These are phyloP conservation scores for Camelina neglecta DNA, from an alignment of 345 rosid species.

Conservation along the genomic window DNA sequence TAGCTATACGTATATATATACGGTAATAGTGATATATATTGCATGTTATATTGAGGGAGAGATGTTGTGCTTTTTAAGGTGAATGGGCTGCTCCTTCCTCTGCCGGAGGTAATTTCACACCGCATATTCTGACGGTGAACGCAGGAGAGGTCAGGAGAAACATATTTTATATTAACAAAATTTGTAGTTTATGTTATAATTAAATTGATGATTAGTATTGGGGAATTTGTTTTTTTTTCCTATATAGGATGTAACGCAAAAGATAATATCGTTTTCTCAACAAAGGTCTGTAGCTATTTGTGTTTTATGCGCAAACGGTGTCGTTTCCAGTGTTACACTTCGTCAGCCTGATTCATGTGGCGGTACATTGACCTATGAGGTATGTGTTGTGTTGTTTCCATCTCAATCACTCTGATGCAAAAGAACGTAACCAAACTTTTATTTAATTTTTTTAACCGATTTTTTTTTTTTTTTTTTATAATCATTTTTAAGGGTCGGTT, in stretches of 20 bases:
- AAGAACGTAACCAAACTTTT: not conserved
- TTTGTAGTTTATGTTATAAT: not conserved
- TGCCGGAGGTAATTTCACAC: slow-evolving; percentile 83
- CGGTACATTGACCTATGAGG: slow-evolving; percentile 98
- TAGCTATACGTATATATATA: not conserved
- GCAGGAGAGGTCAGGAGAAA: slow-evolving; percentile 73
- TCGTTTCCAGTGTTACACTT: slow-evolving; percentile 88
- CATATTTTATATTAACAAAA: not conserved
- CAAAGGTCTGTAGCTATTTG: slow-evolving; percentile 89
- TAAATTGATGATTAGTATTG: slow-evolving; percentile 21
- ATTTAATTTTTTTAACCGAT: too few relatives aligned
- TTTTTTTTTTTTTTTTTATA: too few relatives aligned
- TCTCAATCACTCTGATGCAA: not conserved
- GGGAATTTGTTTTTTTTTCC: slow-evolving; percentile 10
- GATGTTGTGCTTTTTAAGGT: slow-evolving; percentile 55
- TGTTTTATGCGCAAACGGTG: slow-evolving; percentile 88
- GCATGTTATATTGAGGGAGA: not conserved
- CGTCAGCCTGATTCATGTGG: slow-evolving; percentile 96
- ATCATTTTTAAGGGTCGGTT: slow-evolving; percentile 69
- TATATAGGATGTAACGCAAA: slow-evolving; percentile 82
- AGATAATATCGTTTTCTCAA: slow-evolving; percentile 94
- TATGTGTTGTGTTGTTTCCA: slow-evolving; percentile 25
- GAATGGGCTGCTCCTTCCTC: slow-evolving; percentile 88
- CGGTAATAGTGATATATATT: not conserved
- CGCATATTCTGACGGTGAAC: slow-evolving; percentile 89